phyloP scores from a whole-genome alignment of 495 filamentous ascomycete species.

The Endocarpon pusillum region DNA sequence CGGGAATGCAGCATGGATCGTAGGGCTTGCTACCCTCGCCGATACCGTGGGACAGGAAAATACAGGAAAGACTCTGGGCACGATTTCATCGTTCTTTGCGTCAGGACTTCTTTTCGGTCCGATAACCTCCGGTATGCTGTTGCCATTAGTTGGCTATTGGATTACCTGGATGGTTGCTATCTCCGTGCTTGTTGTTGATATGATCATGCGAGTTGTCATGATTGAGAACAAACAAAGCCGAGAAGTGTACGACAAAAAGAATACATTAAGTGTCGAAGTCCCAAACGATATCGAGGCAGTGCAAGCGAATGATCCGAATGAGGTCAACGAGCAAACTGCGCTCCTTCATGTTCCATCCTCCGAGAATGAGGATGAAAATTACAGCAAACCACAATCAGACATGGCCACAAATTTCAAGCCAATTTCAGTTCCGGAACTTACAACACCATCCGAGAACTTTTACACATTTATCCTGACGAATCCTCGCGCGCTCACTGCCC shows the following conservation, averaged over 20 bases:
- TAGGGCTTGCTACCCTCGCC: constrained; percentile 15
- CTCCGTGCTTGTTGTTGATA: constrained; percentile 13
- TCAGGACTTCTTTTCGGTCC: constrained; percentile 14
- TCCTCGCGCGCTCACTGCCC: constrained; percentile 10
- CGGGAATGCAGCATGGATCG: constrained; percentile 15
- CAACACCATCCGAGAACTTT: neutral
- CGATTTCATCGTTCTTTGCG: constrained; percentile 7
- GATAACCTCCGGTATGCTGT: constrained; percentile 11
- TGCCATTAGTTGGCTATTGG: constrained; percentile 17
- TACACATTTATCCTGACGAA: constrained; percentile 8
- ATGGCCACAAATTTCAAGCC: too few relatives aligned
- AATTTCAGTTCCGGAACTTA: too few relatives aligned
- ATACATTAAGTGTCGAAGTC: too few relatives aligned
- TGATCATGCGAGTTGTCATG: constrained; percentile 18
- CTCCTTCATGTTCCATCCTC: too few relatives aligned
- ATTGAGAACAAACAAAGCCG: constrained; percentile 12
- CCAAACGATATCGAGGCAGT: too few relatives aligned
- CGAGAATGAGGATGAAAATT: too few relatives aligned
- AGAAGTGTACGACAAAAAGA: too few relatives aligned
- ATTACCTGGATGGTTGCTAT: constrained; percentile 12
- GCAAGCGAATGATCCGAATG: too few relatives aligned
- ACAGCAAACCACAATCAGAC: too few relatives aligned
- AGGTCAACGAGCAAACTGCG: too few relatives aligned
- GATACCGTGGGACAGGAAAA: constrained; percentile 14
- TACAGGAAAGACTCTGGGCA: constrained; percentile 14